Conservation (phyloP, 495 filamentous ascomycete genomes). For the Usnea hakonensis region DNA sequence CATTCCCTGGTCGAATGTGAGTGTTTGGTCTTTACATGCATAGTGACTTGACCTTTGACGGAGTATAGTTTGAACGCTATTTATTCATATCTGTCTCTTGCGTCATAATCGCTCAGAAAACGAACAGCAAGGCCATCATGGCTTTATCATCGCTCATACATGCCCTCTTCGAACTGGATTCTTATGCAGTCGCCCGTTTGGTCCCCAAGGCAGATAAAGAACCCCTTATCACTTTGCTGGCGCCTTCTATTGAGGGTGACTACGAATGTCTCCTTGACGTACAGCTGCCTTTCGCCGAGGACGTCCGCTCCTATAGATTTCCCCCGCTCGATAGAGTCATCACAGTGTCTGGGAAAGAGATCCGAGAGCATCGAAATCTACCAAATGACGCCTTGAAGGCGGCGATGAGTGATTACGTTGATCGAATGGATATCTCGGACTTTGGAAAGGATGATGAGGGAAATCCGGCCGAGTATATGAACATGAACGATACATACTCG, state of each 20-base stretch:
- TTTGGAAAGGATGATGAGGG: constrained; percentile 62
- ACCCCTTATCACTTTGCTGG: constrained; percentile 72
- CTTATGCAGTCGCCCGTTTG: constrained; percentile 79
- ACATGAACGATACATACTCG: constrained; percentile 80
- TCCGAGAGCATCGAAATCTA: constrained; percentile 80
- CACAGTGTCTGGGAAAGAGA: constrained; percentile 77
- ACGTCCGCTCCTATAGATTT: constrained; percentile 81
- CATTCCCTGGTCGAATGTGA: constrained; percentile 63
- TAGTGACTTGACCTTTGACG: constrained; percentile 16
- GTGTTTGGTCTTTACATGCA: neutral
- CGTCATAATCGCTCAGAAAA: constrained; percentile 62
- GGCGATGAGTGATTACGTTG: constrained; percentile 86
- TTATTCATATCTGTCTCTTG: constrained; percentile 72
- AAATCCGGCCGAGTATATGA: constrained; percentile 62
- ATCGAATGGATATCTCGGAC: constrained; percentile 79
- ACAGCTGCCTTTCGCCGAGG: constrained; percentile 90
- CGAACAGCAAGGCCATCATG: constrained; percentile 66
- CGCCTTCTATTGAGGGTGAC: constrained; percentile 70
- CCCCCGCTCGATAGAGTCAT: constrained; percentile 82
- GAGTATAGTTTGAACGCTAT: constrained; percentile 67
- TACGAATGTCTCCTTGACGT: constrained; percentile 86
- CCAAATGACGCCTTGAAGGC: constrained; percentile 64
- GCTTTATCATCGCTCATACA: constrained; percentile 87
- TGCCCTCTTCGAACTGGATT: constrained; percentile 76
- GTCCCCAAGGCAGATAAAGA: constrained; percentile 73